Base-by-base conservation (phyloP, 2,329 filamentous ascomycete genomes). In the Curvularia hawaiiensis region DNA sequence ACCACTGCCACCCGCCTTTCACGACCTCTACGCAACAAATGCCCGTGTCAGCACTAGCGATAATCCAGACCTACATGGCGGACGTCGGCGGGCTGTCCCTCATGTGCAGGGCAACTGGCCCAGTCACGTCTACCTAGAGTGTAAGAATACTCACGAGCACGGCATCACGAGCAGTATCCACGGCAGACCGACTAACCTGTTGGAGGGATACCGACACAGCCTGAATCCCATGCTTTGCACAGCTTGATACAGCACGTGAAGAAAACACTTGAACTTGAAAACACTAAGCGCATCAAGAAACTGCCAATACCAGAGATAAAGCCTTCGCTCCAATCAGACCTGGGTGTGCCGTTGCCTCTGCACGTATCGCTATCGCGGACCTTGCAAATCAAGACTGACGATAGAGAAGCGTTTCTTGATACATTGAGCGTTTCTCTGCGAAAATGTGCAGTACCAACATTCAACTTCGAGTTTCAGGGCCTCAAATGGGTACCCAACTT, bases 51-150 rank as follows among this genome's bases (percentile, higher is more conserved):
- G 90, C 76, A 88, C 89, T 40, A 83, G 82, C 66, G 95, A 98
- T 77, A 90, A 97, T 71, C 92, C 94, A 1, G 82, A 83, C 58
- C 81, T 98, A 56, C 95, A 99, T 75, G 90, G 89, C 31, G 95
- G 95, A 52, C 88, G 94, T 45, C 91, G 88, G 72, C 86, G 95
- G 41, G 85, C 89, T 56, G 90, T 87, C 48, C 93, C 94, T 24
- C 95, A 99, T 77, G 82, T 94, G 26, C 85, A 88, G 58, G 95
- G 95, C 59, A 91, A 92, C 75, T 99, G 95, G 95, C 92, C 94
- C 1, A 92, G 88, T 33, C 94, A 98, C 77, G 74, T 98, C 45
- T 98, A 96, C 75, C 82, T 97, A 55, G 94, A 98, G 79, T 99
- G 95, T 96, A 82, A 78, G 87, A 80, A n/a, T 61, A 54, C 50